Evolutionary conservation across 768 basidiomycete genomes (phyloP), one percentile per base, ranked within the genome.

Genomic region (Boletales sp.): DNA sequence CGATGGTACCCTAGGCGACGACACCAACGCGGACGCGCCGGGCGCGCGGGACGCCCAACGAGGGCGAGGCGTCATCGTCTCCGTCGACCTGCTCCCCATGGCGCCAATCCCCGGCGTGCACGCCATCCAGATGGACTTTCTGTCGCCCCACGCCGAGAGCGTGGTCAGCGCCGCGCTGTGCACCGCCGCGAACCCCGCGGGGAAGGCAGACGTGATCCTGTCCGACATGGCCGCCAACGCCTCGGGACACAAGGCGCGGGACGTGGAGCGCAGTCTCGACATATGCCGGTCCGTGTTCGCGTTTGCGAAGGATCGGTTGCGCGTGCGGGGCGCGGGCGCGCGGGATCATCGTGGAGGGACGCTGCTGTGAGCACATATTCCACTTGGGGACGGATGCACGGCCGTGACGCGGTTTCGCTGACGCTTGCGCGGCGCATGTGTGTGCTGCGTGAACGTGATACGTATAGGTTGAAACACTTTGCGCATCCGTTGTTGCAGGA

Each of bases 211-310:
- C 63, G 72, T 94, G 15, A 79, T 96, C 21, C 74, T 96, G 5
- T 90, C 86, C 8, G 94, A 96, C 62, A 94, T 97, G 87, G 90
- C 93, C 15, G 83, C 83, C 17, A 93, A 94, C 64, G 74, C 82
- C 51, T 80, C 86, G 2, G 94, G 95, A 6, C 83, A 87, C 52
- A 65, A 74, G 15, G 66, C 70, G 0, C 74, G 75, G 44, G 94
- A 98, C 67, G 77, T 79, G 1, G 77, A 84, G 59, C 65, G 75
- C 10, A 85, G 85, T 50, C 74, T 94, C 31, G 77, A 85, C 34
- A 84, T 97, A 18, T 89, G 84, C 62, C 68, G 77, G 34, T 82
- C 86, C 4, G 93, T 90, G 1, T 80, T 87, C 51, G 67, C 74
- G 38, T 94, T 96, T 62, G 78, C 83, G 4, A 65, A 70, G 51